Percentiles rank a stretch among this genome's conserved stretches.
These are phyloP conservation scores for Arthroderma uncinatum DNA, from an alignment of 2,329 filamentous ascomycete genomes.

Conservation along the genomic window DNA sequence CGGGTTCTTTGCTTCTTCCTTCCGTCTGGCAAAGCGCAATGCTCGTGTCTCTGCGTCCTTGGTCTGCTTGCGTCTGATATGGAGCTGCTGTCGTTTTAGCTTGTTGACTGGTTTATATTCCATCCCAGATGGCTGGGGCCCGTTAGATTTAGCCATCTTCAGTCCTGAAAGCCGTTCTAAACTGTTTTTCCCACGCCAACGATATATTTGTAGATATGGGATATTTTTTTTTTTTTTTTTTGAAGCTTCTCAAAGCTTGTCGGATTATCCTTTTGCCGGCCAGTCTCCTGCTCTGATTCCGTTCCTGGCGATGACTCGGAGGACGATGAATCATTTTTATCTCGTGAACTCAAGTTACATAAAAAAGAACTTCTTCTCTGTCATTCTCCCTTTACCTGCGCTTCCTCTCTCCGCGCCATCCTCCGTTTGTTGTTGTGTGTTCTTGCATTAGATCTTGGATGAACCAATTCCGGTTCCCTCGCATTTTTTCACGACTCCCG, in stretches of 20 bases:
- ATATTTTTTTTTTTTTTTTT: conserved; percentile 4
- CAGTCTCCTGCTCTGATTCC: too few species aligned
- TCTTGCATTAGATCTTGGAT: neutral
- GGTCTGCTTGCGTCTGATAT: conserved; percentile 67
- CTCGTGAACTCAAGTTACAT: neutral
- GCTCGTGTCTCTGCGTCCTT: conserved; percentile 65
- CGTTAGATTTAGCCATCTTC: conserved; percentile 23
- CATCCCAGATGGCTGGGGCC: conserved; percentile 35
- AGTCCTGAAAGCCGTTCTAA: neutral
- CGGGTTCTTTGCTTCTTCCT: conserved; percentile 76
- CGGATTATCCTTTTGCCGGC: neutral
- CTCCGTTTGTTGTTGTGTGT: neutral
- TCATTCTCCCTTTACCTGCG: neutral
- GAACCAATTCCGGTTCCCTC: conserved; percentile 2
- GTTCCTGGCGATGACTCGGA: neutral
- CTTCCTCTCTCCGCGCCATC: neutral
- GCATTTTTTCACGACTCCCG: neutral
- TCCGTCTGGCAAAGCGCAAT: conserved; percentile 64
- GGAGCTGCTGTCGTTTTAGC: conserved; percentile 62
- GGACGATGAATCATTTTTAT: neutral
- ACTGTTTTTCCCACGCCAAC: neutral
- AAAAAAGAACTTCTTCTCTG: neutral
- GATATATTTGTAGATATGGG: neutral
- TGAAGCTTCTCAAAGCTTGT: neutral
- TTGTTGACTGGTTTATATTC: conserved; percentile 61